Evolutionary conservation across 2,329 filamentous ascomycete species (phyloP).

Genomic region (Ciborinia camelliae): DNA sequence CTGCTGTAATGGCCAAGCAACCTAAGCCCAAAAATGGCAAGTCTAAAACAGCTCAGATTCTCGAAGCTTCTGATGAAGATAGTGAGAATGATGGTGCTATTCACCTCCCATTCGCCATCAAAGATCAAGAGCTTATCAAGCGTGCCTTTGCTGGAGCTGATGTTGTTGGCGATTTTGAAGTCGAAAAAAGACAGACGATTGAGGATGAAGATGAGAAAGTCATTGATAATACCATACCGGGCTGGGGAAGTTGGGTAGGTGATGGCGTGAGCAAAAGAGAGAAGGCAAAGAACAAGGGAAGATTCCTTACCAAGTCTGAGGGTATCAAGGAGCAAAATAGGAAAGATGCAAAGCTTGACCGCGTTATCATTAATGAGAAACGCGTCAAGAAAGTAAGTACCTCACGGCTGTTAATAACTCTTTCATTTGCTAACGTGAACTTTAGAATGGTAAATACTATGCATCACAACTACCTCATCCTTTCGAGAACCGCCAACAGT

Average conservation of each 20-base stretch:
- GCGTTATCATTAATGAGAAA: constrained; percentile 92
- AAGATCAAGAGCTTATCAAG: constrained; percentile 67
- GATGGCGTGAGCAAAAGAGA: constrained; percentile 72
- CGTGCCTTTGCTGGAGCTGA: constrained; percentile 86
- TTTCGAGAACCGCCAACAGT: constrained; percentile 85
- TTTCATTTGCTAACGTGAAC: constrained; percentile 17
- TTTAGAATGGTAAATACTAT: constrained; percentile 78
- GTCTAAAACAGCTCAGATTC: constrained; percentile 28
- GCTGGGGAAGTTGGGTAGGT: constrained; percentile 92
- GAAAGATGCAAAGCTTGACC: constrained; percentile 76
- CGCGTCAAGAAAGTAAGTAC: constrained; percentile 72
- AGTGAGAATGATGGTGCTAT: constrained; percentile 48
- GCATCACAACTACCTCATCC: constrained; percentile 79
- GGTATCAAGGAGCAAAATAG: constrained; percentile 74
- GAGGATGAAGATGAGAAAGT: constrained; percentile 80
- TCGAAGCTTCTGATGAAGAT: constrained; percentile 34
- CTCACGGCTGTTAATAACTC: neutral
- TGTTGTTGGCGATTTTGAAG: constrained; percentile 73
- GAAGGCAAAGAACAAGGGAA: constrained; percentile 58
- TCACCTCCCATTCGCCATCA: constrained; percentile 55
- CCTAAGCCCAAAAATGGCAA: constrained; percentile 30
- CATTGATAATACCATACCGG: constrained; percentile 79
- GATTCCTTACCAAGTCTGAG: constrained; percentile 62
- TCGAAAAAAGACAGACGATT: constrained; percentile 70
- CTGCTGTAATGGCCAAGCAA: constrained; percentile 34